These are phyloP conservation scores for Knoxdaviesia capensis DNA, from an alignment of 2,329 filamentous ascomycete species.

Conservation along the genomic window DNA sequence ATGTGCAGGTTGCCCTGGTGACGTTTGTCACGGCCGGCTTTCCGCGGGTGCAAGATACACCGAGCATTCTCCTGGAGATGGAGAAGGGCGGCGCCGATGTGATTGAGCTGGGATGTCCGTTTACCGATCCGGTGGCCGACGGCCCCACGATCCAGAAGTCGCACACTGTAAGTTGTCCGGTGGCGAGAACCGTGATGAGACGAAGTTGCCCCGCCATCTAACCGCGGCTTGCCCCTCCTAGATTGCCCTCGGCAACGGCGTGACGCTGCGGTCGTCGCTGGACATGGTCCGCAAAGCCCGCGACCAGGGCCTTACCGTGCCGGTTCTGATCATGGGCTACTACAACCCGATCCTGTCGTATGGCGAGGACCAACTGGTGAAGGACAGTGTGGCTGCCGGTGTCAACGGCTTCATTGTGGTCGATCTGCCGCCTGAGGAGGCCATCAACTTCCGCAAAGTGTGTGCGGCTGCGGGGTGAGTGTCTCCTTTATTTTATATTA, in stretches of 20 bases:
- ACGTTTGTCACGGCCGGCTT: slow-evolving; percentile 94
- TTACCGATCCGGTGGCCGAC: slow-evolving; percentile 95
- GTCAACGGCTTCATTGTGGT: slow-evolving; percentile 96
- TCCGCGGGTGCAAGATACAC: slow-evolving; percentile 62
- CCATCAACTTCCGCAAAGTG: slow-evolving; percentile 71
- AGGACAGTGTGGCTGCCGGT: slow-evolving; percentile 65
- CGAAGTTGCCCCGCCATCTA: background rate
- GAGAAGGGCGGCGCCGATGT: slow-evolving; percentile 87
- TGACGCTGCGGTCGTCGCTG: slow-evolving; percentile 61
- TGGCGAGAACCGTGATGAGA: slow-evolving; percentile 2
- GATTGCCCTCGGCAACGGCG: slow-evolving; percentile 68
- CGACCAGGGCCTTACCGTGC: slow-evolving; percentile 54
- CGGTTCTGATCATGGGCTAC: slow-evolving; percentile 93
- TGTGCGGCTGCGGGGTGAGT: slow-evolving; percentile 44
- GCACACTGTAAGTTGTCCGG: slow-evolving; percentile 46
- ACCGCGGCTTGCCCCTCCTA: slow-evolving; percentile 6
- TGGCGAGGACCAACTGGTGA: slow-evolving; percentile 74
- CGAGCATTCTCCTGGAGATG: slow-evolving; percentile 70
- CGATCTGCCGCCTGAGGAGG: slow-evolving; percentile 89
- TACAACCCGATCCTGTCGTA: slow-evolving; percentile 93
- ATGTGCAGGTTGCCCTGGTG: slow-evolving; percentile 55
- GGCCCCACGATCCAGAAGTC: slow-evolving; percentile 91
- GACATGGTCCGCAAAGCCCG: slow-evolving; percentile 71
- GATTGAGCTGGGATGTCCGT: slow-evolving; percentile 88
- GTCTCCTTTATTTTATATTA: background rate